phyloP scores from a whole-genome alignment of 257 asterid species.

The Leptodermis oblonga region DNA sequence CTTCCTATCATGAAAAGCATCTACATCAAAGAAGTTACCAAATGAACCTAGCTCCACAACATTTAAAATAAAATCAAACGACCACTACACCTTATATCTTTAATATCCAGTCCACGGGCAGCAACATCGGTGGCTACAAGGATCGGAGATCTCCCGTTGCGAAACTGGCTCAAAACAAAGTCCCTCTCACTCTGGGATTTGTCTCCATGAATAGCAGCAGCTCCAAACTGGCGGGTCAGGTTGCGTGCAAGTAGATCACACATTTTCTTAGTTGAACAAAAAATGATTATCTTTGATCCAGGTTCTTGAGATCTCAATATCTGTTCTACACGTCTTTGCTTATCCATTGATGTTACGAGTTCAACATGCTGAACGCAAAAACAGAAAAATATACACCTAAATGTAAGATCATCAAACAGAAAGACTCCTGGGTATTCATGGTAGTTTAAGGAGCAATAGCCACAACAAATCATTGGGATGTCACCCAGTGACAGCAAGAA shows the following conservation, averaged over 20 bases:
- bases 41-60: not conserved
- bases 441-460: not conserved
- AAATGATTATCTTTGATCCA: constrained; percentile 86
- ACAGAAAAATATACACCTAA: not conserved
- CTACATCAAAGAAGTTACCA: not conserved
- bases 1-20: not conserved
- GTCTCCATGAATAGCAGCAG: constrained; percentile 97
- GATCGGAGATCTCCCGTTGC: constrained; percentile 75
- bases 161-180: constrained; percentile 79
- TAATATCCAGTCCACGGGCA: constrained; percentile 96
- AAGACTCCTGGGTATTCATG: no score
- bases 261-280: constrained; percentile 96
- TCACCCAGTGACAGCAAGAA: not conserved
- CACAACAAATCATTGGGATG: not conserved
- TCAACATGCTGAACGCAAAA: constrained; percentile 58
- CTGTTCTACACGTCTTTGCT: constrained; percentile 85
- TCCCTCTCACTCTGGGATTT: constrained; percentile 97
- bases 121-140: constrained; percentile 99
- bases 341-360: constrained; percentile 63
- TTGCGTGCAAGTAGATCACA: constrained; percentile 78
- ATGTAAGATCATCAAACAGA: not conserved
- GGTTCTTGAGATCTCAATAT: constrained; percentile 91
- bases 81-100: constrained; percentile 74
- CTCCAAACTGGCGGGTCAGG: constrained; percentile 71
- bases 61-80: not conserved